Evolutionary conservation across 805 yeast genomes (phyloP), one percentile per base, ranked within the genome.

Genomic region (Pichia californica): DNA sequence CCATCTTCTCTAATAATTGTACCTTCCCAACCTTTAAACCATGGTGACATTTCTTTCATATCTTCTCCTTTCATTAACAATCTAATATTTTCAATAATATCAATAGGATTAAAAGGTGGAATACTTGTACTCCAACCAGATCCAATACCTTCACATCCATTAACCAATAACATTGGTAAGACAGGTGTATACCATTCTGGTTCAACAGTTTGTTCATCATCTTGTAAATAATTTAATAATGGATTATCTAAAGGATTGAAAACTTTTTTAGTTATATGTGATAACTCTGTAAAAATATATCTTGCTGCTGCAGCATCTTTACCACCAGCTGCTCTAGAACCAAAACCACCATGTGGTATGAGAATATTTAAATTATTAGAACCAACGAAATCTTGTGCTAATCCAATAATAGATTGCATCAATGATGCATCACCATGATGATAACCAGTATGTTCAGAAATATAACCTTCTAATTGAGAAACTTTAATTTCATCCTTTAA

Each of bases 231-330:
- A 0, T 71, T 74, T 53, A 82, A 77, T 38, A 93, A 65, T 1
- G 89, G 82, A 54, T 81, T 83, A 63, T 93, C 99, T 36, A 79
- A 71, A 0, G 85, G 78, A 52, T 85, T 81, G 64, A 91, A 88
- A 7, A 91, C 74, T 43, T 70, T 77, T 45, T 84, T 71, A 0
- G 98, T 85, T 39, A 93, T 71, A 28, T 81, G 79, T 43, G 77
- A 78, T 51, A 93, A 67, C 56, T 86, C 88, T 0, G 99, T 93
- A 63, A 76, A 86, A 61, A 93, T 89, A 70, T 93, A 93, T 76
- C 99, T 89, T 36, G 96, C 82, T 23, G 98, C 97, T n/a, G 98
- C 85, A 14, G 89, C 93, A 70, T 93, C 99, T 62, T 93, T 93
- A 69, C 99, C 99, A 64, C 99, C 99, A 21, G 87, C 74, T 21